Base-by-base conservation (phyloP, 2,329 filamentous ascomycete genomes). In the Calonectria pteridis region DNA sequence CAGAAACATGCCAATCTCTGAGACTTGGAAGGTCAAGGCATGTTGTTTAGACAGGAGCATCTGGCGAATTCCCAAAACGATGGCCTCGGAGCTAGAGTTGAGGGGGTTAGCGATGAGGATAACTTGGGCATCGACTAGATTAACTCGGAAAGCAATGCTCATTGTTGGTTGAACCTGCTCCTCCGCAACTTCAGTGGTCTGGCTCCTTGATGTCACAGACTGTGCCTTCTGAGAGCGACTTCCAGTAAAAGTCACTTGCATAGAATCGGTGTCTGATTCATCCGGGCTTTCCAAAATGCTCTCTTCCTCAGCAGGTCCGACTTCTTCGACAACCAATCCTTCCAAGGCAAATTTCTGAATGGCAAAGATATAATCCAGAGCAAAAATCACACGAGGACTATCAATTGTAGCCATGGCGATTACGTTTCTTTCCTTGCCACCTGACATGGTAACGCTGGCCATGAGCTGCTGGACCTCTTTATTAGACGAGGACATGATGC, bases 401-500 rank as follows among this genome's bases (percentile, higher is more conserved):
- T 99, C 97, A 74, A 99, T 92, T 0, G 96, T 98, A 71, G 98
- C 91, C 84, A 99, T 94, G 2, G 95, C 95, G 80, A 98, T 97
- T 70, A 98, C 85, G 82, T 93, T 94, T 73, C 92, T 92, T 50
- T 98, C 94, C 40, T 92, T 88, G 4, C 95, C 95, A 20, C 95
- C 94, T 0, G 96, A 95, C 84, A 99, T 97, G 0, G 96, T 97
- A 5, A 99, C 87, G 82, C 94, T 98, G 23, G 97, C 97, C 97
- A 99, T 99, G 81, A 99, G 96, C 80, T 99, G 97, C 83, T 98
- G 96, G 58, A 97, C 95, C 70, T 96, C 94, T 78, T 95, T 96
- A 84, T 98, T 98, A 81, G 96, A 95, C 69, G 98, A 93, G 2
- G 96, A 96, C 97, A 99, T 98, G 85, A 99, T 98, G 83, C 96